Percentiles rank a stretch among this genome's conserved stretches.
These are phyloP conservation scores for Cutaneotrichosporon cutaneum DNA, from an alignment of 1,284 basidiomycete genomes.

Conservation along the genomic window DNA sequence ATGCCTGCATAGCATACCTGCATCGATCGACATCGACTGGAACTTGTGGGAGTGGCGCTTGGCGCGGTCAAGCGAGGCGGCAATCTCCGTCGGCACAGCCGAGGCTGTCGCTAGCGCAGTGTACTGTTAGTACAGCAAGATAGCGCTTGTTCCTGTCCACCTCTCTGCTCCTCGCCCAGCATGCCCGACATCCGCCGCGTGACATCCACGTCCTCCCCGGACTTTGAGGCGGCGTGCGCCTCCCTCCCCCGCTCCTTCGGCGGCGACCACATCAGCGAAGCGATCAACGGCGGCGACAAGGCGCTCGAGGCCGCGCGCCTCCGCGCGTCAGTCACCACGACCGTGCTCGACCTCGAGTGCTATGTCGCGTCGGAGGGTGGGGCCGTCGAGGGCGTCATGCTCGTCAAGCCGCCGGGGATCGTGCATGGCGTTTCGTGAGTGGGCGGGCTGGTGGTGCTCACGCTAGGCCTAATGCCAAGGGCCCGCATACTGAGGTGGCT, in stretches of 20 bases:
- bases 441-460: not conserved
- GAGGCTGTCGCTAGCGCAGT: too few relatives aligned
- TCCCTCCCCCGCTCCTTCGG: constrained; percentile 10
- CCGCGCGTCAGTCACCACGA: constrained; percentile 6
- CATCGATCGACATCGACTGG: too few relatives aligned
- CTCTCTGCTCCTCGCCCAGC: too few relatives aligned
- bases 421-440: constrained; percentile 24
- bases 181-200: not conserved
- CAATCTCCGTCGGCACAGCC: not conserved
- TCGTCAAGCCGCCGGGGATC: constrained; percentile 20
- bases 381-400: constrained; percentile 14
- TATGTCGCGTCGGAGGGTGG: constrained; percentile 13
- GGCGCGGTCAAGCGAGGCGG: not conserved
- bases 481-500: constrained; percentile 11
- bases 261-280: constrained; percentile 6
- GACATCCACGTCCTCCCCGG: not conserved
- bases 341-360: constrained; percentile 14
- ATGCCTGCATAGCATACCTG: too few relatives aligned
- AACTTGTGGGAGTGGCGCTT: too few relatives aligned
- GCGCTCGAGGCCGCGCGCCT: constrained; percentile 7
- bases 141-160: too few relatives aligned
- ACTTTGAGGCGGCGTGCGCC: constrained; percentile 4
- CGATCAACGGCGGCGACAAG: constrained; percentile 10
- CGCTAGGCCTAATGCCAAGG: constrained; percentile 13
- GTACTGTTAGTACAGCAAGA: too few relatives aligned